Evolutionary conservation across 148 eudicot species (phyloP), one percentile per base, ranked within the genome.

Genomic region (Beta vulgaris): DNA sequence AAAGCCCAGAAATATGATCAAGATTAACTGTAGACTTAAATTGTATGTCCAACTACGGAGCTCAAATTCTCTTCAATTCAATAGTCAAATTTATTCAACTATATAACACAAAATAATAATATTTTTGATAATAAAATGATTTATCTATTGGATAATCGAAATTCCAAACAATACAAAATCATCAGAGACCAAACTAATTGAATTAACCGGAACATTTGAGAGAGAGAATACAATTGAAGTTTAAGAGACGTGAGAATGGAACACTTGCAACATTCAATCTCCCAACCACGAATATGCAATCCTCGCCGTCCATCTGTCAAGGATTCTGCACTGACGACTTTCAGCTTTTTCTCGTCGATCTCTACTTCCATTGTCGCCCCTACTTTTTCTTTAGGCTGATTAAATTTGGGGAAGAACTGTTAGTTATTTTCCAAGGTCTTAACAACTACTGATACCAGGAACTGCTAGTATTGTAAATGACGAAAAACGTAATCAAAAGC

Each of bases 271-370:
- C 96, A 77, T 68, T 90, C 93, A 83, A 94, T 90, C 84, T 94
- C 91, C 98, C 98, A 94, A 21, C 97, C 98, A 23, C 71, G 85
- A 34, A 94, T 83, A 21, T 81, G 83, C 70, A 91, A 72, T 55
- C 98, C 97, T 29, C 49, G 74, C 49, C 97, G 90, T 43, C 96
- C 93, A n/a, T 81, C 91, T 3, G 86, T 62, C 53, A 94, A 83
- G 35, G 77, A 69, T 82, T 85, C 87, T 14, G 88, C 98, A 51
- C 97, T 93, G 68, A 86, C 96, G 54, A 86, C 80, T 74, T 90
- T 88, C 28, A 94, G 63, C 53, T 87, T 90, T 19, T 65, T 77
- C 73, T 86, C 91, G 68, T 85, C 91, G 16, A 78, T 75, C 57
- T 87, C 89, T 28, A 79, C 44, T 77, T 88, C 93, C 92, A 86